A percentile compares a stretch with the other conserved stretches of the same genome.
phyloP scores from a whole-genome alignment of 1,139 yeast species.

The Hanseniaspora sp. region DNA sequence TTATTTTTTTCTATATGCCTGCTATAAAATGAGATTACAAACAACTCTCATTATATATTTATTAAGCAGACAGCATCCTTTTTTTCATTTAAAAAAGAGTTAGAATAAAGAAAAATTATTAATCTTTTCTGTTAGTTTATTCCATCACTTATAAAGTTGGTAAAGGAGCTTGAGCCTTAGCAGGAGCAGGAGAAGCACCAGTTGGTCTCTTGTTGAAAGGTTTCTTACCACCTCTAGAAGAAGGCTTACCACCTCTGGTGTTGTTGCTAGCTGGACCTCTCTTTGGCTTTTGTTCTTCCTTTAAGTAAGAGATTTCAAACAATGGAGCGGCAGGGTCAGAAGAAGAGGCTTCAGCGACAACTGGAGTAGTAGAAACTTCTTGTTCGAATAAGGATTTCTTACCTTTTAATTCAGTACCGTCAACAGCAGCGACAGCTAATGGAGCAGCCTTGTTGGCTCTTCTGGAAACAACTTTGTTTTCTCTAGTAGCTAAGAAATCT shows the following conservation, averaged over 20 bases:
- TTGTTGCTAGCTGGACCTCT: constrained; percentile 28
- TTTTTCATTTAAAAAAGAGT: too few species aligned
- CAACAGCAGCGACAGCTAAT: constrained; percentile 32
- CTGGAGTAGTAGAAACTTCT: constrained; percentile 36
- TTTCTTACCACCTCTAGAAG: constrained; percentile 32
- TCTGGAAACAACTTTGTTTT: constrained; percentile 37
- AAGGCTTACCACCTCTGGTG: constrained; percentile 25
- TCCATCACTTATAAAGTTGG: constrained; percentile 1
- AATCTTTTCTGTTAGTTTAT: not conserved
- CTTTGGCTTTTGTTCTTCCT: constrained; percentile 38
- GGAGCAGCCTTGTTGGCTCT: constrained; percentile 31
- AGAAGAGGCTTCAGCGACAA: constrained; percentile 39
- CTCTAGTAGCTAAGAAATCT: constrained; percentile 51
- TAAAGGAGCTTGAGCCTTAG: constrained; percentile 21
- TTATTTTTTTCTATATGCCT: not conserved
- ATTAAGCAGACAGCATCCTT: not conserved
- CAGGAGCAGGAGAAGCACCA: constrained; percentile 51
- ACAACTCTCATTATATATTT: not conserved
- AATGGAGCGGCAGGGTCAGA: constrained; percentile 26
- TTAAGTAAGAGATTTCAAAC: constrained; percentile 34
- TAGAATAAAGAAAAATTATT: not conserved
- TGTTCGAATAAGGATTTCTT: constrained; percentile 22
- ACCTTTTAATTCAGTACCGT: constrained; percentile 36
- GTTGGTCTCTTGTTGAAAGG: constrained; percentile 29
- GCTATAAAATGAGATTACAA: not conserved